Evolutionary conservation across 768 basidiomycete genomes (phyloP).

Genomic region (Pholiota molesta): DNA sequence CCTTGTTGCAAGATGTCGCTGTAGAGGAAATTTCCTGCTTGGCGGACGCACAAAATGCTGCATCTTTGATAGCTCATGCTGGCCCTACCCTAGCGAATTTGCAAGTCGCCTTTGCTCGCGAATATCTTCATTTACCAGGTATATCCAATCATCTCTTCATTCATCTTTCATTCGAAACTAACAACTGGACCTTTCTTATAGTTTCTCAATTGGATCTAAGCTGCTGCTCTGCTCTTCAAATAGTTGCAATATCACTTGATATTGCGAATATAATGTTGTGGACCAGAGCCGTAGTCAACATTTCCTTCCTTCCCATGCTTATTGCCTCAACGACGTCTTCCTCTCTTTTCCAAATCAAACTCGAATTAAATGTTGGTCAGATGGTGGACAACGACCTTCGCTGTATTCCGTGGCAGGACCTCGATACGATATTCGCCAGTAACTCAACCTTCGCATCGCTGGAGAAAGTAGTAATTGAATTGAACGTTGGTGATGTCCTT

Average conservation of each 20-base stretch:
- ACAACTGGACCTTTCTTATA: neutral
- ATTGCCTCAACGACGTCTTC: constrained; percentile 9
- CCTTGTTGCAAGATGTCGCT: neutral
- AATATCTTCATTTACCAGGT: neutral
- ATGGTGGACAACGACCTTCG: neutral
- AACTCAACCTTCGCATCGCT: constrained; percentile 2
- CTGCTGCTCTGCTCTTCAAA: neutral
- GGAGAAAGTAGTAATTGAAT: neutral
- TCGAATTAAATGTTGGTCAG: neutral
- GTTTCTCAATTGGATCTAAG: neutral
- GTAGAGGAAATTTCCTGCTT: neutral
- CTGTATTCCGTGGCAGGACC: constrained; percentile 6
- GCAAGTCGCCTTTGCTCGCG: neutral
- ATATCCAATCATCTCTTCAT: neutral
- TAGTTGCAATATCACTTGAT: neutral
- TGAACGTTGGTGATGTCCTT: neutral
- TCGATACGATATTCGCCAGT: constrained; percentile 5
- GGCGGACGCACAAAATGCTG: neutral
- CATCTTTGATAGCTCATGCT: neutral
- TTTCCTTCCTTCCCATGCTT: neutral
- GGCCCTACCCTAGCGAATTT: neutral
- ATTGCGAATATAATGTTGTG: neutral
- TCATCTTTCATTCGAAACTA: neutral
- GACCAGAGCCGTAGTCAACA: neutral
- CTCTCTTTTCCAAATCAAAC: neutral